These are phyloP conservation scores for Podospora anserina DNA, from an alignment of 495 filamentous ascomycete genomes.

Conservation along the genomic window DNA sequence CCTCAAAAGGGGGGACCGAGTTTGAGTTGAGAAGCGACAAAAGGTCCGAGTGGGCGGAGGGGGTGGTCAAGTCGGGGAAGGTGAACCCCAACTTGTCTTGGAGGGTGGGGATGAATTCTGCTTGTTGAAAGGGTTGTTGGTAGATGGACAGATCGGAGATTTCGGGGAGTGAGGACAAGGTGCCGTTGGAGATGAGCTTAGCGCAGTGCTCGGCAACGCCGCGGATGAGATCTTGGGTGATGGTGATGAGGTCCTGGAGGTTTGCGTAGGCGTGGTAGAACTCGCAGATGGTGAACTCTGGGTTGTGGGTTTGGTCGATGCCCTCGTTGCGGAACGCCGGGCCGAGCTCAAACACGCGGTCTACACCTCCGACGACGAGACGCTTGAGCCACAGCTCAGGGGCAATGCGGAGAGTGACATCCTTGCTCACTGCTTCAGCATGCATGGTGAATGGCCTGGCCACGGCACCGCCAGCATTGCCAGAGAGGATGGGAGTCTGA, in stretches of 20 bases:
- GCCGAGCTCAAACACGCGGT: constrained; percentile 91
- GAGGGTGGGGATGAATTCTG: constrained; percentile 81
- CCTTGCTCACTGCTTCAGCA: constrained; percentile 64
- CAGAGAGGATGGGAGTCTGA: constrained; percentile 80
- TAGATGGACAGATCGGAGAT: constrained; percentile 42
- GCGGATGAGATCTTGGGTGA: constrained; percentile 66
- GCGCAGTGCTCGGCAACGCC: constrained; percentile 54
- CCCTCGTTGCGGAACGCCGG: constrained; percentile 93
- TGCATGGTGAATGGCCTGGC: constrained; percentile 83
- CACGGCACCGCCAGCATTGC: constrained; percentile 72
- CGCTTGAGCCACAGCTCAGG: constrained; percentile 96
- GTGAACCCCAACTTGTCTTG: constrained; percentile 59
- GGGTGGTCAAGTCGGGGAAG: constrained; percentile 64
- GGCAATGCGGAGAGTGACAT: constrained; percentile 75
- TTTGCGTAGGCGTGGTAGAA: constrained; percentile 88
- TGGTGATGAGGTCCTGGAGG: constrained; percentile 68
- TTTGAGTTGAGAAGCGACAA: constrained; percentile 50
- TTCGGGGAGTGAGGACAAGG: constrained; percentile 48
- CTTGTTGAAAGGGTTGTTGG: constrained; percentile 51
- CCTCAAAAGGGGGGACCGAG: constrained; percentile 43
- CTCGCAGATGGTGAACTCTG: constrained; percentile 95
- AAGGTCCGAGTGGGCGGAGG: constrained; percentile 55
- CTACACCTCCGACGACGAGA: constrained; percentile 88
- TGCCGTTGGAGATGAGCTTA: constrained; percentile 43
- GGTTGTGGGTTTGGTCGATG: constrained; percentile 95